Conservation (phyloP, 2,329 filamentous ascomycete genomes). For the Didymella sp. region DNA sequence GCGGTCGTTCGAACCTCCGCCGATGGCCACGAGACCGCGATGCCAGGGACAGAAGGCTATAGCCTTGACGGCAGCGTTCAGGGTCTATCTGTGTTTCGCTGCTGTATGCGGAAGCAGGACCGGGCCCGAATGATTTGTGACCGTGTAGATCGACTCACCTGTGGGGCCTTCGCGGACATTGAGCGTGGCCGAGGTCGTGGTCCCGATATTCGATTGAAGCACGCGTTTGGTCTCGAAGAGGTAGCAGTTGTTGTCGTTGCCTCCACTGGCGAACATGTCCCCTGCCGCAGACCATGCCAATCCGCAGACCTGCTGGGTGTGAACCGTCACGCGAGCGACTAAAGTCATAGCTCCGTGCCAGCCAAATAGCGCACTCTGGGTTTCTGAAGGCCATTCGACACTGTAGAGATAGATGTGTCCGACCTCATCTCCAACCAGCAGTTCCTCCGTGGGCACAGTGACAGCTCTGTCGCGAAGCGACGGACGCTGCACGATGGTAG, state of each 20-base stretch:
- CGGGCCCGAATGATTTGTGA: conserved; percentile 40
- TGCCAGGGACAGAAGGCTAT: conserved; percentile 98
- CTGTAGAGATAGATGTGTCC: conserved; percentile 88
- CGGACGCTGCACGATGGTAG: conserved; percentile 60
- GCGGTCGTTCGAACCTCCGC: conserved; percentile 91
- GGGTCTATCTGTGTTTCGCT: conserved; percentile 75
- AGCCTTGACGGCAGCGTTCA: conserved; percentile 91
- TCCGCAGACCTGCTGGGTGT: conserved; percentile 90
- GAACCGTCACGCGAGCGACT: conserved; percentile 76
- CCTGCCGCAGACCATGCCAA: conserved; percentile 86
- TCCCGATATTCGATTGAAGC: conserved; percentile 39
- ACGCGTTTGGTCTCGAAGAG: conserved; percentile 76
- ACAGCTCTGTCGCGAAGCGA: conserved; percentile 59
- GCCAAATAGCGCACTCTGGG: conserved; percentile 69
- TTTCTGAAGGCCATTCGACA: conserved; percentile 75
- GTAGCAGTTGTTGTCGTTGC: conserved; percentile 89
- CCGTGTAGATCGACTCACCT: conserved; percentile 45
- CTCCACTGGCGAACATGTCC: conserved; percentile 80
- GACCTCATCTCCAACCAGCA: conserved; percentile 83
- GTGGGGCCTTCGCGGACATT: conserved; percentile 36
- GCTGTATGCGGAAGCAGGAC: conserved; percentile 60
- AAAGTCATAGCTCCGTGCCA: conserved; percentile 83
- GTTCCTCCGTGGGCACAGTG: conserved; percentile 75
- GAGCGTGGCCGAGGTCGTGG: conserved; percentile 24
- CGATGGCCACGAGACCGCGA: conserved; percentile 82